phyloP scores from a whole-genome alignment of 805 yeast species.

The Hyphopichia homilentoma region DNA sequence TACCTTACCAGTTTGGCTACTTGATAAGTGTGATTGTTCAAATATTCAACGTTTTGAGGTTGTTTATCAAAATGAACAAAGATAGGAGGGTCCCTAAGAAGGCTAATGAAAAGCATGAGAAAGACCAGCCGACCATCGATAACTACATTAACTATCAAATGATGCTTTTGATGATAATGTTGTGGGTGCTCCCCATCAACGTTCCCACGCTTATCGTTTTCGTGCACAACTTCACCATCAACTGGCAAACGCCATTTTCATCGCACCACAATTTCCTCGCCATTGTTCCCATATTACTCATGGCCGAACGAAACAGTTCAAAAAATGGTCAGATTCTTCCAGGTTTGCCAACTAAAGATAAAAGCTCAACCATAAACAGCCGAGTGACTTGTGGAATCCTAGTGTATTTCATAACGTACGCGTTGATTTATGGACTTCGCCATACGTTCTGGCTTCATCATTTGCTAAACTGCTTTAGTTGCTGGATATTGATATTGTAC shows the following conservation, averaged over 20 bases:
- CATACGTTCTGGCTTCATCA: conserved; percentile 86
- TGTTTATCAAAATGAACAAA: no score
- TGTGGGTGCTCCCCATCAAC: conserved; percentile 77
- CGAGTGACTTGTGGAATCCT: conserved; percentile 25
- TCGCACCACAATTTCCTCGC: conserved; percentile 84
- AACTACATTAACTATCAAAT: conserved; percentile 54
- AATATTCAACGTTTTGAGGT: conserved; percentile 44
- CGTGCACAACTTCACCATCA: conserved; percentile 70
- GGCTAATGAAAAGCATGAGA: no score
- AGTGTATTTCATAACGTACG: conserved; percentile 54
- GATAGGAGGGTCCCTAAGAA: no score
- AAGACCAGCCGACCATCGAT: no score
- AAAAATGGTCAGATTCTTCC: no score
- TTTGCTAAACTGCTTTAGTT: conserved; percentile 60
- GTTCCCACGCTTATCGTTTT: conserved; percentile 78
- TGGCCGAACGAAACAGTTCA: conserved; percentile 50
- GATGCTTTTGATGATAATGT: conserved; percentile 62
- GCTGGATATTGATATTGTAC: conserved; percentile 39
- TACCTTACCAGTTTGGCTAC: conserved; percentile 82
- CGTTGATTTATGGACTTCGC: conserved; percentile 70
- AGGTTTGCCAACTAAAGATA: no score
- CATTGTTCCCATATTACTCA: conserved; percentile 63
- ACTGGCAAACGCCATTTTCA: conserved; percentile 80
- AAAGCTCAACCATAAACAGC: conserved; percentile 12
- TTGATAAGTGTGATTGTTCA: conserved; percentile 60